Evolutionary conservation across 352 stramenopile species (phyloP).

Genomic region (Pythium insidiosum): DNA sequence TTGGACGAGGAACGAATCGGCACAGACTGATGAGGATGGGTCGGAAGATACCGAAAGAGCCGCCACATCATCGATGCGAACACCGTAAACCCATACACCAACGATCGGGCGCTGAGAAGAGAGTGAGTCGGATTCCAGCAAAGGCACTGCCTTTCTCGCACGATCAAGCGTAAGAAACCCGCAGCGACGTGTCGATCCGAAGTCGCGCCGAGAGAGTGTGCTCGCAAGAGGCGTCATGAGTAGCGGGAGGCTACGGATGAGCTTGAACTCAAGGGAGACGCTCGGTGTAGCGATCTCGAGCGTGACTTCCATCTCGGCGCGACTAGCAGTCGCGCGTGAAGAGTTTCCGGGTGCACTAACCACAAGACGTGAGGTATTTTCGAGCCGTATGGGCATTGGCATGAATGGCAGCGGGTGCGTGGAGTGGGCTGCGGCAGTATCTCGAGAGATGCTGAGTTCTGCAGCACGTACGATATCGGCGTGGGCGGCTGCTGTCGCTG

Average conservation of each 20-base stretch:
- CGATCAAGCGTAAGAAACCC: constrained; percentile 69
- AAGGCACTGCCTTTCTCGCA: constrained; percentile 62
- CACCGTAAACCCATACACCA: constrained; percentile 65
- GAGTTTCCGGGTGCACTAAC: neutral
- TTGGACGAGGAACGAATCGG: constrained; percentile 49
- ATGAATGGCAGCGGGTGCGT: too few relatives aligned
- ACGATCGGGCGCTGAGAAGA: constrained; percentile 60
- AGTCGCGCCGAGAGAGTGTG: constrained; percentile 49
- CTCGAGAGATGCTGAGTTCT: too few relatives aligned
- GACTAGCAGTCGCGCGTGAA: constrained; percentile 1
- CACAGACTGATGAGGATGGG: constrained; percentile 16
- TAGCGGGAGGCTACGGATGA: constrained; percentile 63
- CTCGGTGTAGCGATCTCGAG: constrained; percentile 28
- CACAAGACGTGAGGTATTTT: too few relatives aligned
- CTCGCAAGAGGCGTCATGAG: constrained; percentile 67
- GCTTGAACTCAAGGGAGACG: constrained; percentile 32
- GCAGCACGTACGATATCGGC: too few relatives aligned
- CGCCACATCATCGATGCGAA: constrained; percentile 36
- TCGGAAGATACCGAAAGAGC: too few relatives aligned
- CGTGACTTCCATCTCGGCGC: constrained; percentile 10
- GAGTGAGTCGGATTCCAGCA: constrained; percentile 66
- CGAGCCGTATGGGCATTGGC: too few relatives aligned
- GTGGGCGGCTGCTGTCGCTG: too few relatives aligned
- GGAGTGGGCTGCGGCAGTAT: too few relatives aligned
- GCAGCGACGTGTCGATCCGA: constrained; percentile 29